Conservation (phyloP, 768 basidiomycete genomes). For the Termitomyces sp. region DNA sequence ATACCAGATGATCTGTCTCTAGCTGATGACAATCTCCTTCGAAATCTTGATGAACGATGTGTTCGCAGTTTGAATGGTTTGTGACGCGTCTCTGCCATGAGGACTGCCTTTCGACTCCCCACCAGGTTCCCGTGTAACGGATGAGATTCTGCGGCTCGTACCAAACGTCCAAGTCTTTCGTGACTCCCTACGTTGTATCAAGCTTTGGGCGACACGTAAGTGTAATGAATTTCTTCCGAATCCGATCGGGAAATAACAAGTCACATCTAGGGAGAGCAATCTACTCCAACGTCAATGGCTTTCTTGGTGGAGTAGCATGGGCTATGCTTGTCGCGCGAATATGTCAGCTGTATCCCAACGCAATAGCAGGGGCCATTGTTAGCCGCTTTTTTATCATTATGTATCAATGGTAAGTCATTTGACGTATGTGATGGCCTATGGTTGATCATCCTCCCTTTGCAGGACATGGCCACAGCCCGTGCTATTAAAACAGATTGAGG, state of each 20-base stretch:
- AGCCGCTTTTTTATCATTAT: conserved; percentile 98
- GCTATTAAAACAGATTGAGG: conserved; percentile 94
- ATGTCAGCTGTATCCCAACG: conserved; percentile 97
- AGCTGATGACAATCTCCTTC: conserved; percentile 85
- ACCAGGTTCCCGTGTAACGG: conserved; percentile 89
- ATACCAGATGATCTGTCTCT: conserved; percentile 92
- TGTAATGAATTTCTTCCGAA: conserved; percentile 14
- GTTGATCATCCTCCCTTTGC: conserved; percentile 6
- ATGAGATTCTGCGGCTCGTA: conserved; percentile 91
- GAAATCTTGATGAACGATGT: conserved; percentile 91
- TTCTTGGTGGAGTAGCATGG: conserved; percentile 98
- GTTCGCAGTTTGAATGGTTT: conserved; percentile 90
- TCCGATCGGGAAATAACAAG: neutral
- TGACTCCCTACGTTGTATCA: conserved; percentile 91
- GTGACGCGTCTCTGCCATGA: conserved; percentile 4
- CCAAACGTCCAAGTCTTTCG: conserved; percentile 94
- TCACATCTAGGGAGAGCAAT: conserved; percentile 75
- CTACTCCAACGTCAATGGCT: conserved; percentile 97
- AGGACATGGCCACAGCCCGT: conserved; percentile 99
- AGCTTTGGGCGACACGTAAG: conserved; percentile 95
- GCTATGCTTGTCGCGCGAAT: conserved; percentile 98
- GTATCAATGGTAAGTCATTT: conserved; percentile 78
- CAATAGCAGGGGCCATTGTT: conserved; percentile 90
- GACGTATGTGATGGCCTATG: neutral
- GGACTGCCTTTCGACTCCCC: neutral